These are phyloP conservation scores for Plasmodium inui DNA, from an alignment of 169 alveolate species.

Conservation along the genomic window DNA sequence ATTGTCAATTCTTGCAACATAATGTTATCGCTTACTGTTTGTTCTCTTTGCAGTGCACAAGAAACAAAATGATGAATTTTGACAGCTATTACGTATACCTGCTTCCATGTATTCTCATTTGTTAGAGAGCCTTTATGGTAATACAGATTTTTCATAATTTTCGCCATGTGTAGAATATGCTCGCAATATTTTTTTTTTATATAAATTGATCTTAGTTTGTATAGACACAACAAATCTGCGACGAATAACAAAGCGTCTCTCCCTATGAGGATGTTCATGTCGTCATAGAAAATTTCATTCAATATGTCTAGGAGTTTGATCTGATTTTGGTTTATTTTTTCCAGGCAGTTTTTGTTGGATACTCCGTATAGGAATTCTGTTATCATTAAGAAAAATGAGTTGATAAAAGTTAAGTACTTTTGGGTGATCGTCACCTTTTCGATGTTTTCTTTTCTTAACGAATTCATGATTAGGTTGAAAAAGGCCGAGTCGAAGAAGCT, in stretches of 20 bases:
- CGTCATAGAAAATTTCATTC: constrained; percentile 38
- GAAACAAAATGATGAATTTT: constrained; percentile 48
- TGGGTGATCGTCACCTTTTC: constrained; percentile 25
- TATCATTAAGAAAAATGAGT: constrained; percentile 70
- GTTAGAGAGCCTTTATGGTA: constrained; percentile 26
- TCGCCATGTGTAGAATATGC: constrained; percentile 21
- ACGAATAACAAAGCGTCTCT: constrained; percentile 54
- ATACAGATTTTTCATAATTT: constrained; percentile 18
- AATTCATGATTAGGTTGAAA: constrained; percentile 41
- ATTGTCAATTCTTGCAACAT: constrained; percentile 61
- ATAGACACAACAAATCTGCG: constrained; percentile 69
- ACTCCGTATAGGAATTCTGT: constrained; percentile 66
- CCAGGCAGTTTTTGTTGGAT: constrained; percentile 11
- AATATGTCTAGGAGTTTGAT: constrained; percentile 14
- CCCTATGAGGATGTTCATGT: constrained; percentile 69
- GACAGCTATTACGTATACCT: constrained; percentile 55
- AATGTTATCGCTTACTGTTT: constrained; percentile 49
- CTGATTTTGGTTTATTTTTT: constrained; percentile 52
- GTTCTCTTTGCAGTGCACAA: constrained; percentile 53
- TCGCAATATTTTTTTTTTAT: constrained; percentile 66
- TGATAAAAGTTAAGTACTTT: constrained; percentile 46
- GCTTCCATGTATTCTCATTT: constrained; percentile 48
- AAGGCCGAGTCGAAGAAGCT: constrained; percentile 46
- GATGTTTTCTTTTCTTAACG: constrained; percentile 47
- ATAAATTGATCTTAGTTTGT: constrained; percentile 61